A percentile compares a stretch with the other conserved stretches of the same genome.
phyloP scores from a whole-genome alignment of 129 eudicot species.

The Pulicaria dysenterica region DNA sequence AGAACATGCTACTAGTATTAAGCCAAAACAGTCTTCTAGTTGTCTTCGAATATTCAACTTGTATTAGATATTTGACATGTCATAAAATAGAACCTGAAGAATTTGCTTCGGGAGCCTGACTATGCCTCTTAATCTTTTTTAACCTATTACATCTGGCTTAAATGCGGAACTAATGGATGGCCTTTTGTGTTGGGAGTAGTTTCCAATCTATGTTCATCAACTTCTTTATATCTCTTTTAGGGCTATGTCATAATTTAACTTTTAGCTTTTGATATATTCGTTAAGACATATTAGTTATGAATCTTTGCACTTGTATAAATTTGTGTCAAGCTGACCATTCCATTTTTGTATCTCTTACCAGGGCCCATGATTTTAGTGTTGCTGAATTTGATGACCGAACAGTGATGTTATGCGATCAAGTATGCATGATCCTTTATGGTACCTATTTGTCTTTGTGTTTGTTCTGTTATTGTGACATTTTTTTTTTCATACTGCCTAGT shows the following conservation, averaged over 20 bases:
- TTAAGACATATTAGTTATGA: slow-evolving; percentile 5
- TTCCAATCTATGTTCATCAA: background rate
- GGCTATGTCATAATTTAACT: slow-evolving; percentile 1
- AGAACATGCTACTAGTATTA: slow-evolving; percentile 6
- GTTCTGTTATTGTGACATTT: slow-evolving; percentile 3
- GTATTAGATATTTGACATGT: slow-evolving; percentile 1
- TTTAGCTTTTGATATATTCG: background rate
- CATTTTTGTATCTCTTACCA: slow-evolving; percentile 24
- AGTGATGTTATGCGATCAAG: slow-evolving; percentile 90
- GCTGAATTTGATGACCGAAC: slow-evolving; percentile 89
- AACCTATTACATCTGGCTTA: background rate
- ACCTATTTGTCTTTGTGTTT: background rate
- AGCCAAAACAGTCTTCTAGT: background rate
- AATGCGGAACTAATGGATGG: background rate
- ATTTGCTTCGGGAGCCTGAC: background rate
- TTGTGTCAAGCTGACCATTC: slow-evolving; percentile 17
- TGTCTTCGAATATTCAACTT: slow-evolving; percentile 14
- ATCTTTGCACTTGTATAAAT: slow-evolving; percentile 9
- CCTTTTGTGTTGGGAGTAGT: background rate
- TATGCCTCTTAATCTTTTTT: too few species aligned
- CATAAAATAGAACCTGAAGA: background rate
- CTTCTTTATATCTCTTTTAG: background rate
- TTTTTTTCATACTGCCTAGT: slow-evolving; percentile 45
- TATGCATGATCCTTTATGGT: slow-evolving; percentile 30
- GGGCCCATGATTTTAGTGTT: slow-evolving; percentile 86